Conservation (phyloP, 345 rosid genomes). For the Excoecaria cochinchinensis region DNA sequence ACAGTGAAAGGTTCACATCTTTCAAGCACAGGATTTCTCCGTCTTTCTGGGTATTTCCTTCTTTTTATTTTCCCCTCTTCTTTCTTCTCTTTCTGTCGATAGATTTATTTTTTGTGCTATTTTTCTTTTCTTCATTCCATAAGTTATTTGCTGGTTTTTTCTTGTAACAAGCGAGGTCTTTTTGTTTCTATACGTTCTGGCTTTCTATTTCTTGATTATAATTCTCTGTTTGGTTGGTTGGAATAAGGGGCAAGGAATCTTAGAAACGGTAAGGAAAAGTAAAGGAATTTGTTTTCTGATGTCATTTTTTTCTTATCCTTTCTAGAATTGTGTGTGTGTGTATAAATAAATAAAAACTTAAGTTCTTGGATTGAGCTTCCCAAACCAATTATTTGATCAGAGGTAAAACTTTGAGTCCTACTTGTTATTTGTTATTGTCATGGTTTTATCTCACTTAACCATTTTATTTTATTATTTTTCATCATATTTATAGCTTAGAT, state of each 20-base stretch:
- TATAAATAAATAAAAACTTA: no score
- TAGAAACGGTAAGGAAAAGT: neutral
- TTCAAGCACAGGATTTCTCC: neutral
- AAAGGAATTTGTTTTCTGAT: neutral
- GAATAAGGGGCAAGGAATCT: neutral
- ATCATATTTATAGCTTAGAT: neutral
- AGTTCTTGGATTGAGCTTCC: no score
- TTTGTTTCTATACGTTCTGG: neutral
- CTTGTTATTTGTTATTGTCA: neutral
- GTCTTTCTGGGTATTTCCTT: constrained; percentile 2
- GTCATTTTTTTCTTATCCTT: neutral
- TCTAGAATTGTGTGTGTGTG: neutral
- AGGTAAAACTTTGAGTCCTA: neutral
- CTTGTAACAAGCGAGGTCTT: neutral
- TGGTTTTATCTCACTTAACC: neutral
- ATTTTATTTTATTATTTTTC: neutral
- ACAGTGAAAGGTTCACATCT: neutral
- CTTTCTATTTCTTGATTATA: neutral
- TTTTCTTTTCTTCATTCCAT: neutral
- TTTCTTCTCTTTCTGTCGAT: no score
- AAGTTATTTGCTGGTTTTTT: neutral
- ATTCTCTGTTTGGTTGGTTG: constrained; percentile 11
- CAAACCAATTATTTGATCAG: neutral
- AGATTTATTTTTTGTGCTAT: neutral
- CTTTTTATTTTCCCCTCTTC: neutral